phyloP scores from a whole-genome alignment of 2,329 filamentous ascomycete genomes.

The Fusarium phyllophilum region DNA sequence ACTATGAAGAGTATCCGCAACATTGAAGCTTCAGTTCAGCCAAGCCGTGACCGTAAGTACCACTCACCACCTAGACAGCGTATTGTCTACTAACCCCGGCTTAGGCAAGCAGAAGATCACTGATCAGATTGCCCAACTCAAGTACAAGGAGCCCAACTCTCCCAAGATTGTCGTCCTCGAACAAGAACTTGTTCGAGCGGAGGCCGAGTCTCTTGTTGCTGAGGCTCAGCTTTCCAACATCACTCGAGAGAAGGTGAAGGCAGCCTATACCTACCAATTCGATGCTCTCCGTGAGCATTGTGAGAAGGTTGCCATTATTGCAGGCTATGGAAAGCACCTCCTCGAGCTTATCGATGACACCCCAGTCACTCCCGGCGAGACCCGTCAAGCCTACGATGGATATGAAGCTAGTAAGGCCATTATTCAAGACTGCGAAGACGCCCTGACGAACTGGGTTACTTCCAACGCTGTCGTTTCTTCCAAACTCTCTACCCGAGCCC shows the following conservation, averaged over 20 bases:
- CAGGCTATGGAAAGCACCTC: conserved; percentile 97
- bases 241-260: conserved; percentile 98
- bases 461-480: conserved; percentile 89
- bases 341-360: conserved; percentile 96
- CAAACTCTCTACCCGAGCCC: conserved; percentile 86
- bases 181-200: conserved; percentile 97
- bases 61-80: neutral
- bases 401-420: conserved; percentile 99
- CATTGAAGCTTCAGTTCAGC: conserved; percentile 98
- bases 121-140: conserved; percentile 97
- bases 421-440: conserved; percentile 98
- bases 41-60: conserved; percentile 89
- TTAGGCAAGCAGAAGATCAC: conserved; percentile 98
- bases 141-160: conserved; percentile 99
- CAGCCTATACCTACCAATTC: conserved; percentile 97
- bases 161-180: conserved; percentile 97
- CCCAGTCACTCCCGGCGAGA: conserved; percentile 96
- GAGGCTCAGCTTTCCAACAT: conserved; percentile 99
- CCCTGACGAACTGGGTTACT: conserved; percentile 95
- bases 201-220: conserved; percentile 98
- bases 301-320: conserved; percentile 98
- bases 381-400: conserved; percentile 92
- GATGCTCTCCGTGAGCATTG: conserved; percentile 97
- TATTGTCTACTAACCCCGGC: conserved; percentile 3
- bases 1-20: conserved; percentile 99